Conservation (phyloP, 2,329 filamentous ascomycete genomes). For the Xylaria sp. region DNA sequence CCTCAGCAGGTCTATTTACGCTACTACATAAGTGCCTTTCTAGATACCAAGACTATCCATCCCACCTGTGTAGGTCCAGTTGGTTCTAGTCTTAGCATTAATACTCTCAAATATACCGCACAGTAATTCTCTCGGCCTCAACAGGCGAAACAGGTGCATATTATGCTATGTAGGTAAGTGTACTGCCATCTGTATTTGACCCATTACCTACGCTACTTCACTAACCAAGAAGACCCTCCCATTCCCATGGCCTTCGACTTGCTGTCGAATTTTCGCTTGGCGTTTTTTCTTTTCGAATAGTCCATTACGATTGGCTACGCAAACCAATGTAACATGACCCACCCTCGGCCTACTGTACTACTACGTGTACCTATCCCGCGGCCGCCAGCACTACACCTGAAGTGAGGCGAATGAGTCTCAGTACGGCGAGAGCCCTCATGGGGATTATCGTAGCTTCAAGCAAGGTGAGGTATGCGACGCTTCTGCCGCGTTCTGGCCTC, state of each 20-base stretch:
- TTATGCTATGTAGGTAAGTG: not conserved
- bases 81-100: conserved; percentile 5
- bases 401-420: conserved; percentile 1
- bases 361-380: not conserved
- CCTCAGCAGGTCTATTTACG: not conserved
- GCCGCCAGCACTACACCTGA: conserved; percentile 4
- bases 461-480: conserved; percentile 3
- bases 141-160: conserved; percentile 2
- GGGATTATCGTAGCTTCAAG: not conserved
- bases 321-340: conserved; percentile 7
- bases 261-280: conserved; percentile 2
- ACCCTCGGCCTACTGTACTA: conserved; percentile 2
- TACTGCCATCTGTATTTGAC: not conserved
- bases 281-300: conserved; percentile 20
- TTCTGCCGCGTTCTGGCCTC: not conserved
- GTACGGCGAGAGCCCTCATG: conserved; percentile 1
- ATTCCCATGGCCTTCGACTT: conserved; percentile 10
- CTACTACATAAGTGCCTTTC: no score
- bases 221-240: conserved; percentile 13
- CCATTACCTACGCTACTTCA: not conserved
- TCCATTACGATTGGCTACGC: conserved; percentile 21
- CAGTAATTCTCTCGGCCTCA: conserved; percentile 2
- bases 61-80: not conserved
- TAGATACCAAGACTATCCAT: no score
- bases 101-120: conserved; percentile 4